Conservation (phyloP, 352 stramenopile species). For the Pythium chondricola region DNA sequence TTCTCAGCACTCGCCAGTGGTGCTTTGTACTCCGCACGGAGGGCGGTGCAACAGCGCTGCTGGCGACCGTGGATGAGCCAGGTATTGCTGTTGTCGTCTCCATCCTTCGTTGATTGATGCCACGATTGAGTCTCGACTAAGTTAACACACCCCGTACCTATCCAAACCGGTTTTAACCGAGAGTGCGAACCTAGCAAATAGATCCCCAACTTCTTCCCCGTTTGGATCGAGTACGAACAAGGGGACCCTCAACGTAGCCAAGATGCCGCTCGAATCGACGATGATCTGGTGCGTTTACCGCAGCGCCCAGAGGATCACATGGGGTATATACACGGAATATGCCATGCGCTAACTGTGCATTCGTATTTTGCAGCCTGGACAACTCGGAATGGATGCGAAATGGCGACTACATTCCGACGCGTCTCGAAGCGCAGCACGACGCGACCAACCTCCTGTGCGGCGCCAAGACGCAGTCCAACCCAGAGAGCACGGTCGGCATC, state of each 20-base stretch:
- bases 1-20: conserved; percentile 67
- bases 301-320: not conserved
- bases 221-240: conserved; percentile 12
- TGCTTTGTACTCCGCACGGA: conserved; percentile 45
- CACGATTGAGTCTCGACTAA: too few species aligned
- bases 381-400: conserved; percentile 99
- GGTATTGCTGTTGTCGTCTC: too few species aligned
- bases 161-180: too few species aligned
- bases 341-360: too few species aligned
- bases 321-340: too few species aligned
- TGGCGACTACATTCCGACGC: conserved; percentile 98
- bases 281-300: conserved; percentile 70
- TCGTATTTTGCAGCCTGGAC: too few species aligned
- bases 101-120: too few species aligned
- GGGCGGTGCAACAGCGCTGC: too few species aligned
- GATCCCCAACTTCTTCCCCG: conserved; percentile 20
- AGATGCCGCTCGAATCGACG: conserved; percentile 84
- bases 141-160: conserved; percentile 8
- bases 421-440: conserved; percentile 97
- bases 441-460: conserved; percentile 96
- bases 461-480: conserved; percentile 96
- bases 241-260: conserved; percentile 14
- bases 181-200: conserved; percentile 16
- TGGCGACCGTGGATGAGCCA: too few species aligned
- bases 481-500: conserved; percentile 97